Percentiles rank a stretch among this genome's conserved stretches.
Conservation (phyloP, 805 yeast species). For the Nakazawaea sp. region DNA sequence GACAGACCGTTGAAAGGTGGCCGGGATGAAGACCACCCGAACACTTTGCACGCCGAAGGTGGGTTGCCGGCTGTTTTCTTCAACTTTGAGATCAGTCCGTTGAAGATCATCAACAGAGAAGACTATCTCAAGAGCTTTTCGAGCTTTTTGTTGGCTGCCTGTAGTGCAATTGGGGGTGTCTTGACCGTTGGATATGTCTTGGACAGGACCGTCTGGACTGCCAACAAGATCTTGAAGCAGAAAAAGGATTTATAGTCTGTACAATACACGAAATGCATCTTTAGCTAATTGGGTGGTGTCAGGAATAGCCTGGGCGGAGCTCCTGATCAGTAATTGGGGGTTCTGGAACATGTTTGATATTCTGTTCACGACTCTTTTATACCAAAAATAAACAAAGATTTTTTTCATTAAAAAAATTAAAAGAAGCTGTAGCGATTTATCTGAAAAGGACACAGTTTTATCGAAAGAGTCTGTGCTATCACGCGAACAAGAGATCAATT, state of each 20-base stretch:
- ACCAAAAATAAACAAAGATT: no score
- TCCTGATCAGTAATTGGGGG: no score
- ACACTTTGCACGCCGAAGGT: slow-evolving; percentile 73
- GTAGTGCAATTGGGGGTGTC: slow-evolving; percentile 90
- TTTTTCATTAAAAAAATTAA: no score
- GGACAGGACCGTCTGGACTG: slow-evolving; percentile 85
- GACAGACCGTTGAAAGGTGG: slow-evolving; percentile 86
- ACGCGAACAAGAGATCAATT: no score
- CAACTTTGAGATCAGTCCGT: slow-evolving; percentile 86
- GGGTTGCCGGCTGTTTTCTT: slow-evolving; percentile 90
- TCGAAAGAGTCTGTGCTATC: no score
- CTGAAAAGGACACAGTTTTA: no score
- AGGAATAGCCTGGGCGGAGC: no score
- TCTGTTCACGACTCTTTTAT: no score
- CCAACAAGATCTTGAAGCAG: slow-evolving; percentile 66
- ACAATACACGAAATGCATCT: no score
- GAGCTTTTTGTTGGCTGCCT: slow-evolving; percentile 72
- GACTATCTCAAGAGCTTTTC: slow-evolving; percentile 71
- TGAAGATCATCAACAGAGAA: slow-evolving; percentile 84
- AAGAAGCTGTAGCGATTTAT: no score
- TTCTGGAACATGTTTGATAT: no score
- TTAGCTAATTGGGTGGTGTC: no score
- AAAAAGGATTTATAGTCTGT: slow-evolving; percentile 55
- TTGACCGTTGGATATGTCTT: slow-evolving; percentile 85
- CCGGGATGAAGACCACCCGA: slow-evolving; percentile 83